Base-by-base conservation (phyloP, 2,329 filamentous ascomycete genomes). In the Phoma herbarum region DNA sequence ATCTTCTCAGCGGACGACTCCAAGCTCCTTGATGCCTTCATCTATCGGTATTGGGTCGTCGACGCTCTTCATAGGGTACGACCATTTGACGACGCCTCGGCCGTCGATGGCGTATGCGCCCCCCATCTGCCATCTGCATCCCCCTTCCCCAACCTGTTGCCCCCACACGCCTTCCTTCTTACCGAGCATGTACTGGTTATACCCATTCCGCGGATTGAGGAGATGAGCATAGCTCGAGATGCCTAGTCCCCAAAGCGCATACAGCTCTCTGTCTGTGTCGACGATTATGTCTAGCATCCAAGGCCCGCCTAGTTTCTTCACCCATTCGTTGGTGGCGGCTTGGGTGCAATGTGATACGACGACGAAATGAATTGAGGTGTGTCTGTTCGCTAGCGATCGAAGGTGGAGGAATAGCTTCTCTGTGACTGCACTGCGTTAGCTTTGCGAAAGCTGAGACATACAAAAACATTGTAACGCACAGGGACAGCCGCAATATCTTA, bases 201-300 rank as follows among this genome's bases (percentile, higher is more conserved):
- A 74, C 2, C 74, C 74, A 45, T 75, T 76, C 6, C 73, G 64
- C 3, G 74, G 74, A 28, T 76, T 67, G 37, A 76, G 61, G 8
- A 76, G 48, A 49, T 76, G 74, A 2, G 66, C 73, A 66, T 69
- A 76, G 18, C 69, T 74, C 1, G 73, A 73, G 18, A 76, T 71
- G n/a, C 85, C 85, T 4, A 88, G 77, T 2, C 86, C 86, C 85
- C 85, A 88, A 11, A 83, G 80, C 2, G 85, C 84, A 66, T 88
- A 88, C 33, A 86, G 67, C 60, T 82, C 79, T 58, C 85, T 81
- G 58, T 83, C 81, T 65, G 85, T 81, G 74, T 88, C 85, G 55
- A 86, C 74, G 55, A 88, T 72, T 2, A 88, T 72, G 61, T 84
- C 79, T 28, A 87, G 79, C 70, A 80, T 81, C 83, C 85, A 85